Conservation (phyloP, 2,329 filamentous ascomycete species). For the Knoxdaviesia capensis region DNA sequence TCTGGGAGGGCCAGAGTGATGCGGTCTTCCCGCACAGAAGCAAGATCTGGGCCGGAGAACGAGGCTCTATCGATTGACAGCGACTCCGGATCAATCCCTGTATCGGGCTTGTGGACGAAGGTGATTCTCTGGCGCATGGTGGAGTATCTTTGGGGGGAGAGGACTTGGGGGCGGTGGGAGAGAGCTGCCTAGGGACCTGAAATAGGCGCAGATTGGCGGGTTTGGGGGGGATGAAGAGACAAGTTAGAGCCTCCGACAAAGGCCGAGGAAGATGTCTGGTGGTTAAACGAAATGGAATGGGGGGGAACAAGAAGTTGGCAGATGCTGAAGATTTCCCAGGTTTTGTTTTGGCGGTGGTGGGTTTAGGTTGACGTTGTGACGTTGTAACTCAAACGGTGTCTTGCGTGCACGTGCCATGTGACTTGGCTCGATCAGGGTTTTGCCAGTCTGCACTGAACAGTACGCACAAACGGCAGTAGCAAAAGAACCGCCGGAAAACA, state of each 20-base stretch:
- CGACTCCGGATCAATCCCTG: constrained; percentile 41
- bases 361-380: no score
- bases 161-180: not conserved
- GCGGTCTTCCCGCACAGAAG: constrained; percentile 58
- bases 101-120: constrained; percentile 48
- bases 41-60: constrained; percentile 34
- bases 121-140: constrained; percentile 64
- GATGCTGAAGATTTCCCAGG: no score
- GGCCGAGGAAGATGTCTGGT: not conserved
- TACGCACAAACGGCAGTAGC: no score
- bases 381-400: no score
- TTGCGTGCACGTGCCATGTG: no score
- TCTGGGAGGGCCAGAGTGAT: constrained; percentile 56
- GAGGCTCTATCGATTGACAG: constrained; percentile 35
- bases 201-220: not conserved
- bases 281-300: not conserved
- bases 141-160: constrained; percentile 4
- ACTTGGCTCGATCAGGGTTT: no score
- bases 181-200: not conserved
- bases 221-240: not conserved
- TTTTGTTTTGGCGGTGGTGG: no score
- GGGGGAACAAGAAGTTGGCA: not conserved
- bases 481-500: no score
- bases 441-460: no score
- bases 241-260: not conserved